Evolutionary conservation across 495 filamentous ascomycete species (phyloP).

Genomic region (Barbatosphaeria neglecta): DNA sequence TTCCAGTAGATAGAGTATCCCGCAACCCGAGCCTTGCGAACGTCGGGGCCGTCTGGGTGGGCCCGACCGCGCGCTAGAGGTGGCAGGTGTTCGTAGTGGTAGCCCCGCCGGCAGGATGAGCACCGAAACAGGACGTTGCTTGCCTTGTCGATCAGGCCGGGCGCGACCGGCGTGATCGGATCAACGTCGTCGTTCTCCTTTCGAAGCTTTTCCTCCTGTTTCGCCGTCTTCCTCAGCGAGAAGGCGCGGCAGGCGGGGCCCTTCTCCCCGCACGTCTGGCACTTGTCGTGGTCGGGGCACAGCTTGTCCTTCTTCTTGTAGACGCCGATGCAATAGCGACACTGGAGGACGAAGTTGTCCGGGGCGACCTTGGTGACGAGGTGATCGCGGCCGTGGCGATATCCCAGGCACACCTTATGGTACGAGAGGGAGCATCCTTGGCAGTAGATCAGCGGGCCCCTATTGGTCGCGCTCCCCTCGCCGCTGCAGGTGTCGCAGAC

Average conservation of each 20-base stretch:
- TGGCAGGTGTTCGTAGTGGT: slow-evolving; percentile 73
- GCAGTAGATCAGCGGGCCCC: slow-evolving; percentile 64
- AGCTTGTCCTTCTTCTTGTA: slow-evolving; percentile 53
- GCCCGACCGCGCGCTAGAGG: slow-evolving; percentile 24
- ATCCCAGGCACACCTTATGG: slow-evolving; percentile 71
- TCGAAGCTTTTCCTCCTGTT: slow-evolving; percentile 72
- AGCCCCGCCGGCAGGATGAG: slow-evolving; percentile 59
- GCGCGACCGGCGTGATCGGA: slow-evolving; percentile 53
- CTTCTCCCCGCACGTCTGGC: slow-evolving; percentile 50
- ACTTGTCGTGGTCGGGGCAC: slow-evolving; percentile 57
- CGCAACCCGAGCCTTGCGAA: slow-evolving; percentile 22
- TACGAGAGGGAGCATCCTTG: slow-evolving; percentile 81
- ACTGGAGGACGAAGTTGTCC: slow-evolving; percentile 78
- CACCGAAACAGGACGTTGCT: slow-evolving; percentile 78
- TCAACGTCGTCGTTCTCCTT: slow-evolving; percentile 67
- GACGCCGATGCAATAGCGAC: slow-evolving; percentile 65
- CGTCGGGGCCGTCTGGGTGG: slow-evolving; percentile 22
- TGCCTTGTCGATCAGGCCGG: slow-evolving; percentile 56
- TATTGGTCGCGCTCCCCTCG: slow-evolving; percentile 37
- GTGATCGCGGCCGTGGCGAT: slow-evolving; percentile 64
- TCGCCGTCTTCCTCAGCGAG: slow-evolving; percentile 49
- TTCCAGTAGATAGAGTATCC: slow-evolving; percentile 60
- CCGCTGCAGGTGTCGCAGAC: slow-evolving; percentile 61
- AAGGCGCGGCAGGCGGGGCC: slow-evolving; percentile 61
- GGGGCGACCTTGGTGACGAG: slow-evolving; percentile 81